Evolutionary conservation across 2,329 filamentous ascomycete genomes (phyloP).

Genomic region (Leptographium lundbergii): DNA sequence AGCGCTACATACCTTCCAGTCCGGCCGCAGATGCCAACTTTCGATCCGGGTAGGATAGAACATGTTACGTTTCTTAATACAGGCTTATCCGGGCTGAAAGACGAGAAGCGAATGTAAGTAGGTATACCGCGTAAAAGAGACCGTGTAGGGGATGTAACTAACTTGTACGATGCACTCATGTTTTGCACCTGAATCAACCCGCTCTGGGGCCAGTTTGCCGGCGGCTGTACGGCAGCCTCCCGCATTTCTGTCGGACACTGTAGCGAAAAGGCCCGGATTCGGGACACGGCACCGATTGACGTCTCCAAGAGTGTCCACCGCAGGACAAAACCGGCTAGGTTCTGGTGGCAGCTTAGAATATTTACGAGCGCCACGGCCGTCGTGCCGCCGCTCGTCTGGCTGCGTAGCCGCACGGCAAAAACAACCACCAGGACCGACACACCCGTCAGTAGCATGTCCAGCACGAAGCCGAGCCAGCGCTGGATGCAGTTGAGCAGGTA

Average conservation of each 20-base stretch:
- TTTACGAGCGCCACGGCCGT: conserved; percentile 19
- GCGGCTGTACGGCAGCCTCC: neutral
- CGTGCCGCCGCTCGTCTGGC: conserved; percentile 15
- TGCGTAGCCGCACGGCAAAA: conserved; percentile 19
- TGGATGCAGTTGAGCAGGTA: conserved; percentile 45
- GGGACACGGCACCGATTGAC: conserved; percentile 14
- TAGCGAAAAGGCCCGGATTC: conserved; percentile 4
- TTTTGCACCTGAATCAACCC: neutral
- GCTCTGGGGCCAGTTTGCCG: neutral
- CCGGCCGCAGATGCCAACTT: conserved; percentile 22
- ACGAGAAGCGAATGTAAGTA: neutral
- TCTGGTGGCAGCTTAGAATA: conserved; percentile 8
- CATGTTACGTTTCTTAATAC: conserved; percentile 15
- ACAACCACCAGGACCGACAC: conserved; percentile 21
- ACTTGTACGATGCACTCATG: neutral
- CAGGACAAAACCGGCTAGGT: conserved; percentile 11
- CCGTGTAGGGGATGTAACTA: neutral
- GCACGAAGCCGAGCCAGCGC: conserved; percentile 32
- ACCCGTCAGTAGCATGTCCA: conserved; percentile 23
- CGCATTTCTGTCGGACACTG: neutral
- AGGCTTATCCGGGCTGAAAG: neutral
- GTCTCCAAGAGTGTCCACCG: conserved; percentile 15
- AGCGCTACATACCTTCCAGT: conserved; percentile 13
- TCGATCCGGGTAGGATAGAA: conserved; percentile 17
- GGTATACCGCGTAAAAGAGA: neutral